phyloP scores from a whole-genome alignment of 768 basidiomycete genomes.

The Calocera cornea region DNA sequence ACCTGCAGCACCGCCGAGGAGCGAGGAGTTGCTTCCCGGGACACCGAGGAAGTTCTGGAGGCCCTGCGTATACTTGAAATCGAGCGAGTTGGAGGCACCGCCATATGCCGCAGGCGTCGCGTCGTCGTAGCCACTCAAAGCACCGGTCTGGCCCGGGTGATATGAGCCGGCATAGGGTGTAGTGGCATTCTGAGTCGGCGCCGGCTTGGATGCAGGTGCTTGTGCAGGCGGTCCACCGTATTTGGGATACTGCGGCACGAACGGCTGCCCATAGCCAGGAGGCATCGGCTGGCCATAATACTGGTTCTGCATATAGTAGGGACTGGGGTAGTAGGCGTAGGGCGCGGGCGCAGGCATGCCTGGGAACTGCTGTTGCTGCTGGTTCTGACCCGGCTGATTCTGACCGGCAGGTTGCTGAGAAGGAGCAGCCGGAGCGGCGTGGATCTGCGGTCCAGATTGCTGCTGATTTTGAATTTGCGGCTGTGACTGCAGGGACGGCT shows the following conservation, averaged over 20 bases:
- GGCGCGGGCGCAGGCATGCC: slow-evolving; percentile 1
- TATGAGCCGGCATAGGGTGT: background rate
- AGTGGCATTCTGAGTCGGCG: background rate
- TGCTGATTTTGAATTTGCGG: background rate
- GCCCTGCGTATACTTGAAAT: background rate
- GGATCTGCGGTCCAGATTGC: background rate
- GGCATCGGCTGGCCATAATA: slow-evolving; percentile 4
- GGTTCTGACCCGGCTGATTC: background rate
- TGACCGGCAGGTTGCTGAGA: background rate
- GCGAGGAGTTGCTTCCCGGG: background rate
- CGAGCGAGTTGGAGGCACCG: background rate
- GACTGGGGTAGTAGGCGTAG: background rate
- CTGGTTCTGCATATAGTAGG: slow-evolving; percentile 3
- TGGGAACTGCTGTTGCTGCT: background rate
- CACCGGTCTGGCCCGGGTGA: background rate
- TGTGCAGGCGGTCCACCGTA: background rate
- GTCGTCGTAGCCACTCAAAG: background rate
- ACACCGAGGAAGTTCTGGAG: slow-evolving; percentile 3
- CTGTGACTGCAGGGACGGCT: background rate
- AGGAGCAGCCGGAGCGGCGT: background rate
- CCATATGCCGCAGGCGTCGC: background rate
- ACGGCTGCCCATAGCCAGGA: slow-evolving; percentile 1
- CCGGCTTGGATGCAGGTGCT: background rate
- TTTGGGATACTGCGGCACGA: background rate
- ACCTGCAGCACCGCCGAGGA: background rate